A percentile compares a stretch with the other conserved stretches of the same genome.
Evolutionary conservation across 192 early-diverging fungal genomes (phyloP).

Genomic region (Coemansia nantahalensis): DNA sequence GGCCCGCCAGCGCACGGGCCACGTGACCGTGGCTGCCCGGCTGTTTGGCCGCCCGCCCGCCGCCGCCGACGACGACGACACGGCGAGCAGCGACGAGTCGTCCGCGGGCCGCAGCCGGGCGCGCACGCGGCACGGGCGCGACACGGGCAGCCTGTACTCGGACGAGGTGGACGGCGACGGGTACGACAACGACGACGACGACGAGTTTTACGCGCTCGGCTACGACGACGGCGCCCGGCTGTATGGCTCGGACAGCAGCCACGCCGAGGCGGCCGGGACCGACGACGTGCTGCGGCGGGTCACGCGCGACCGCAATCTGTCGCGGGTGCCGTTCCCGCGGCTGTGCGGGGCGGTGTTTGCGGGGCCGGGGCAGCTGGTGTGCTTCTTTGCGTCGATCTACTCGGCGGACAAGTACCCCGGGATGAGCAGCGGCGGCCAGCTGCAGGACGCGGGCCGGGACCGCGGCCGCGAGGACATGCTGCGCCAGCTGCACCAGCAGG

Average conservation of each 20-base stretch:
- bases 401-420: conserved; percentile 39
- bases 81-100: too few relatives aligned
- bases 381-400: conserved; percentile 49
- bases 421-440: conserved; percentile 4
- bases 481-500: conserved; percentile 34
- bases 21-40: too few relatives aligned
- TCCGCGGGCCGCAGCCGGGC: too few relatives aligned
- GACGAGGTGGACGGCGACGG: background rate
- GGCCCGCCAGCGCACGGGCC: background rate
- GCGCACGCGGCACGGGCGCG: background rate
- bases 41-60: too few relatives aligned
- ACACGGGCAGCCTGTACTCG: background rate
- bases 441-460: conserved; percentile 4
- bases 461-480: conserved; percentile 31
- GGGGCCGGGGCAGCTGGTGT: conserved; percentile 43
- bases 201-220: conserved; percentile 1
- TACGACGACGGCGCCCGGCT: conserved; percentile 13
- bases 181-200: background rate
- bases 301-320: conserved; percentile 31
- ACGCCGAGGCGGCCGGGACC: background rate
- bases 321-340: conserved; percentile 47
- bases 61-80: too few relatives aligned
- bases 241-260: conserved; percentile 23
- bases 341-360: conserved; percentile 53
- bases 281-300: conserved; percentile 14